These are phyloP conservation scores for Apiotrichum siamense DNA, from an alignment of 1,284 basidiomycete genomes.

Conservation along the genomic window DNA sequence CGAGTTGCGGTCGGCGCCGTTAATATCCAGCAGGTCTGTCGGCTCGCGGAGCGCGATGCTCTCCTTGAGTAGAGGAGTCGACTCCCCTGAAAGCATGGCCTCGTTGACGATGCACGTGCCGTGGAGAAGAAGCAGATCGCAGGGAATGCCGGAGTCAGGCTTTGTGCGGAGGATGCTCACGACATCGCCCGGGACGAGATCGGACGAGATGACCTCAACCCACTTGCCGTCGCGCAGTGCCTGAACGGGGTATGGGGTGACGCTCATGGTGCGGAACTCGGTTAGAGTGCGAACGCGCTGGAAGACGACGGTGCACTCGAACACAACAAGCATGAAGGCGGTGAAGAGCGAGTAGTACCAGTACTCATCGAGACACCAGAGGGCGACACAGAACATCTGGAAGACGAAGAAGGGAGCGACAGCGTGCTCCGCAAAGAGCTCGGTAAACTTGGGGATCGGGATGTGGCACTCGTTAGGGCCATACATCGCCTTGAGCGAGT, in stretches of 20 bases:
- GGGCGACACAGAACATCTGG: constrained; percentile 88
- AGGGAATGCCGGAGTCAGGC: constrained; percentile 78
- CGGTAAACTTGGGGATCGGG: constrained; percentile 82
- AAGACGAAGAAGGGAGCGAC: constrained; percentile 94
- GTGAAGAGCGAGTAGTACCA: constrained; percentile 98
- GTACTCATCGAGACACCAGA: constrained; percentile 95
- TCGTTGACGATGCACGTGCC: constrained; percentile 94
- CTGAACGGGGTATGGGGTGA: constrained; percentile 78
- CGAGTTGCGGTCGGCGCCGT: constrained; percentile 76
- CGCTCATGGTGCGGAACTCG: constrained; percentile 92
- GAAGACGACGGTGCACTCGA: constrained; percentile 95
- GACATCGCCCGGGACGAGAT: constrained; percentile 82
- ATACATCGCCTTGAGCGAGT: constrained; percentile 57
- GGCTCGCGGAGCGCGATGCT: constrained; percentile 77
- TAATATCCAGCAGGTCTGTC: constrained; percentile 70
- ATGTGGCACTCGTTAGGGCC: constrained; percentile 93
- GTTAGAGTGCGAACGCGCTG: constrained; percentile 84
- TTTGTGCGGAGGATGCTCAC: constrained; percentile 74
- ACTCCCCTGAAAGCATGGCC: constrained; percentile 95
- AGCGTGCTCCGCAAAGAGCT: constrained; percentile 85
- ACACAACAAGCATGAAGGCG: constrained; percentile 91
- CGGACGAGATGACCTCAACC: constrained; percentile 70
- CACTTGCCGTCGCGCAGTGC: constrained; percentile 74
- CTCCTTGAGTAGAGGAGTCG: constrained; percentile 89
- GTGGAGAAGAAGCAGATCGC: constrained; percentile 78